Evolutionary conservation across 495 filamentous ascomycete genomes (phyloP).

Genomic region (Penicillium argentinense): DNA sequence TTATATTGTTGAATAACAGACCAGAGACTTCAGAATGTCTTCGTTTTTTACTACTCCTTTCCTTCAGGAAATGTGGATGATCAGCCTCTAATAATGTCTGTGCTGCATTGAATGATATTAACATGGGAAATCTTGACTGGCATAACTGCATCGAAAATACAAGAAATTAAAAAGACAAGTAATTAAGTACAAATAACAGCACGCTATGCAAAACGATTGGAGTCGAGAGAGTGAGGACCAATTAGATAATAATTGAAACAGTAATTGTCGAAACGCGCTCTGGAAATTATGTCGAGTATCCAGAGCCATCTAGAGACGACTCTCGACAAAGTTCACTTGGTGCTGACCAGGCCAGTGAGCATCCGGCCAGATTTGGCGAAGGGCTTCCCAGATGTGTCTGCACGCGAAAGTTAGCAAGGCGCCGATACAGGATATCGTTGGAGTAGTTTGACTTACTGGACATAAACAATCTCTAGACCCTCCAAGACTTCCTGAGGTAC

Average conservation of each 20-base stretch:
- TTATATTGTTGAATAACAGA: slow-evolving; percentile 10
- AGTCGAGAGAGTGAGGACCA: slow-evolving; percentile 4
- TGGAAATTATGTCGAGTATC: not conserved
- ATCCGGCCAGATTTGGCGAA: slow-evolving; percentile 81
- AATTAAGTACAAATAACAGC: slow-evolving; percentile 15
- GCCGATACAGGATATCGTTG: not conserved
- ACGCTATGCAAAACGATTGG: slow-evolving; percentile 29
- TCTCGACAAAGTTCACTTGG: slow-evolving; percentile 61
- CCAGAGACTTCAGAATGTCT: slow-evolving; percentile 4
- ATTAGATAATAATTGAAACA: not conserved
- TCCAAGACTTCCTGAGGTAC: slow-evolving; percentile 86
- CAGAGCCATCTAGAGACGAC: slow-evolving; percentile 45
- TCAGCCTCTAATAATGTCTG: not conserved
- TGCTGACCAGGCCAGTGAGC: slow-evolving; percentile 73
- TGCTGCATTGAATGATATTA: slow-evolving; percentile 13
- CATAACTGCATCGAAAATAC: slow-evolving; percentile 10
- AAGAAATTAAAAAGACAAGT: not conserved
- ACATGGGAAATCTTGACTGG: slow-evolving; percentile 7
- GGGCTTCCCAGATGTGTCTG: slow-evolving; percentile 87
- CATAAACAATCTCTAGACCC: slow-evolving; percentile 84
- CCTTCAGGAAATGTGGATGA: no score
- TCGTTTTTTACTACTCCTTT: not conserved
- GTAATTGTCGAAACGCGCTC: no score
- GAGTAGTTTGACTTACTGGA: slow-evolving; percentile 59
- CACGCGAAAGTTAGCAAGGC: slow-evolving; percentile 17